Percentiles rank a stretch among this genome's conserved stretches.
Evolutionary conservation across 2,329 filamentous ascomycete genomes (phyloP).

Genomic region (Xylariales sp.): DNA sequence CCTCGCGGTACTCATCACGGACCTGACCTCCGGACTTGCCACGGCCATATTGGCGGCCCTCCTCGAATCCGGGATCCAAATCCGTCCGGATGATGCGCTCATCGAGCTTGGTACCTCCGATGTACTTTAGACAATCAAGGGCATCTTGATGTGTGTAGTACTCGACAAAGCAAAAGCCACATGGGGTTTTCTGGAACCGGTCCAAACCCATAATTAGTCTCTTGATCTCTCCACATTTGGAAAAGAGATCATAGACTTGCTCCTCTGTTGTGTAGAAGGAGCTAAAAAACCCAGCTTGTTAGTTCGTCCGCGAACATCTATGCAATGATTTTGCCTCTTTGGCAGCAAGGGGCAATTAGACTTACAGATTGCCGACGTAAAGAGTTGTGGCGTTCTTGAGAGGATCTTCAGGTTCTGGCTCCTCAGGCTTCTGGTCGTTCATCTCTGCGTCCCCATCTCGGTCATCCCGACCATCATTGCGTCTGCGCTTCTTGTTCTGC

Average conservation of each 20-base stretch:
- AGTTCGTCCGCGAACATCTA: constrained; percentile 11
- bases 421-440: constrained; percentile 37
- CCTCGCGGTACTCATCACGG: constrained; percentile 93
- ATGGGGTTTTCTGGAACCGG: constrained; percentile 94
- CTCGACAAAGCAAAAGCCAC: constrained; percentile 98
- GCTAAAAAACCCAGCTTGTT: no score
- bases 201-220: constrained; percentile 96
- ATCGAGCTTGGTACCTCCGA: constrained; percentile 96
- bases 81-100: constrained; percentile 95
- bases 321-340: background rate
- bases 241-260: constrained; percentile 95
- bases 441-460: constrained; percentile 53
- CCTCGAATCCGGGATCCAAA: constrained; percentile 90
- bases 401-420: constrained; percentile 64
- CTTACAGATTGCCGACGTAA: constrained; percentile 93
- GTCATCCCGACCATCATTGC: constrained; percentile 44
- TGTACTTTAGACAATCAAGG: constrained; percentile 96
- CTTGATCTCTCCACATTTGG: constrained; percentile 97
- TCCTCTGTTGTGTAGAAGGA: constrained; percentile 99
- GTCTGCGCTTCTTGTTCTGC: constrained; percentile 56
- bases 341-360: constrained; percentile 11
- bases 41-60: constrained; percentile 92
- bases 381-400: constrained; percentile 86
- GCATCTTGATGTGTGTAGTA: constrained; percentile 98
- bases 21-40: constrained; percentile 97